Evolutionary conservation across 140 eudicot species (phyloP), one percentile per base, ranked within the genome.

Genomic region (Stevia rebaudiana): DNA sequence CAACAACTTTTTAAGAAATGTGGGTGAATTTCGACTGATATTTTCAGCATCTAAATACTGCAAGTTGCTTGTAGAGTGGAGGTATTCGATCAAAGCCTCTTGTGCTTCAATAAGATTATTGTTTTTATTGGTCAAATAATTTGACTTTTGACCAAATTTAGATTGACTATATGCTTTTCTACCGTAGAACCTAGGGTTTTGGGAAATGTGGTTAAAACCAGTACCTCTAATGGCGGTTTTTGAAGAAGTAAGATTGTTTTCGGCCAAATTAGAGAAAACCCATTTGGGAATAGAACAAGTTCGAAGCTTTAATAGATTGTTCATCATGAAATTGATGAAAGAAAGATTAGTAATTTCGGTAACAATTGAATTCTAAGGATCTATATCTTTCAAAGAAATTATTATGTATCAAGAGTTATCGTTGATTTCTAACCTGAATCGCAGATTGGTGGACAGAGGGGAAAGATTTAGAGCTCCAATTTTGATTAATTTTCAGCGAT

Each of bases 11-110:
- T 47, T 74, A 28, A 84, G 70, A 78, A 86, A 90, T 11, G 9
- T 5, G 0, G 94, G 95, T 1, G 90, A 76, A 31, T 86, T 86
- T 61, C 67, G 74, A 70, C 90, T 80, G 75, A 86, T 84, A 58
- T 74, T 70, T 46, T 90, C 95, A 0, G 97, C 97, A 74, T 83
- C 95, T 75, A 43, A 17, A 67, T 81, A 83, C 69, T 67, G 86
- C 66, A 90, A 84, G 67, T 82, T 75, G 55, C 97, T 79, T 60
- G 92, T 86, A 8, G 76, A 81, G 44, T 90, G 94, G 31, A 90
- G 67, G 71, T 90, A 86, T 0, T 84, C 97, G 35, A 83, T 50
- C 72, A 90, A 69, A 71, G 86, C 95, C 57, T 68, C 81, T 58
- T 86, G 95, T 10, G 94, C 97, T 72, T 90, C 87, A 61, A 57